A percentile compares a stretch with the other conserved stretches of the same genome.
These are phyloP conservation scores for Metschnikowia anglica DNA, from an alignment of 805 yeast genomes.

Conservation along the genomic window DNA sequence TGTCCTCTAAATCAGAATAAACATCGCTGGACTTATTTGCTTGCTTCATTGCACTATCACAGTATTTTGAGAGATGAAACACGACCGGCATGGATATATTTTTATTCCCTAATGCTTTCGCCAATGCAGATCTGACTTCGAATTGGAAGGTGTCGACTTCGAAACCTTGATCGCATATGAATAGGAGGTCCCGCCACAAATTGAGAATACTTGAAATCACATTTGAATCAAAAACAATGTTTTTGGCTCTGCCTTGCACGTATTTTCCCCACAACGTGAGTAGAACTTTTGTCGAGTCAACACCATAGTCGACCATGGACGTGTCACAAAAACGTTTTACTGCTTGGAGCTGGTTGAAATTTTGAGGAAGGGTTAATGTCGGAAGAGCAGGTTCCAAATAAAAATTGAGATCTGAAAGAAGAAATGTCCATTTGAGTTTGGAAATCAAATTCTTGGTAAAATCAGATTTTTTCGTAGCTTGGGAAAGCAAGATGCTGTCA, in stretches of 20 bases:
- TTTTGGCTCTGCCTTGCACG: not conserved
- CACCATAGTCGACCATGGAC: constrained; percentile 21
- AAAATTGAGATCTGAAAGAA: constrained; percentile 28
- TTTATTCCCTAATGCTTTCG: constrained; percentile 19
- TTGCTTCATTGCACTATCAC: constrained; percentile 31
- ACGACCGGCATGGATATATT: constrained; percentile 20
- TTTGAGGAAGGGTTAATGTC: constrained; percentile 14
- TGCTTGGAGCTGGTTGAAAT: constrained; percentile 1
- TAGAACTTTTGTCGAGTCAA: constrained; percentile 23
- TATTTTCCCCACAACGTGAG: constrained; percentile 29
- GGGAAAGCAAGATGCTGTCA: constrained; percentile 15
- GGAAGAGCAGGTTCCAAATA: constrained; percentile 25
- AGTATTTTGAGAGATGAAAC: constrained; percentile 29
- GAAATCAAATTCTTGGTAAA: constrained; percentile 22
- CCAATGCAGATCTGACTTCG: constrained; percentile 33
- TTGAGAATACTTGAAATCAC: constrained; percentile 17
- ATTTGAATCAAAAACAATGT: constrained; percentile 1
- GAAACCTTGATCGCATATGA: constrained; percentile 9
- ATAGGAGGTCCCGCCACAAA: constrained; percentile 16
- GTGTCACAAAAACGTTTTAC: constrained; percentile 19
- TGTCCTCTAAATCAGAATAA: constrained; percentile 20
- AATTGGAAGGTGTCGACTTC: constrained; percentile 27
- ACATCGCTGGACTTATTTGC: constrained; percentile 13
- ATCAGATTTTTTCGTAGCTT: constrained; percentile 11
- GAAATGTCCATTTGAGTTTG: constrained; percentile 31